Percentiles rank a stretch among this genome's conserved stretches.
Evolutionary conservation across 2,329 filamentous ascomycete genomes (phyloP).

Genomic region (Colletotrichum gigasporum): DNA sequence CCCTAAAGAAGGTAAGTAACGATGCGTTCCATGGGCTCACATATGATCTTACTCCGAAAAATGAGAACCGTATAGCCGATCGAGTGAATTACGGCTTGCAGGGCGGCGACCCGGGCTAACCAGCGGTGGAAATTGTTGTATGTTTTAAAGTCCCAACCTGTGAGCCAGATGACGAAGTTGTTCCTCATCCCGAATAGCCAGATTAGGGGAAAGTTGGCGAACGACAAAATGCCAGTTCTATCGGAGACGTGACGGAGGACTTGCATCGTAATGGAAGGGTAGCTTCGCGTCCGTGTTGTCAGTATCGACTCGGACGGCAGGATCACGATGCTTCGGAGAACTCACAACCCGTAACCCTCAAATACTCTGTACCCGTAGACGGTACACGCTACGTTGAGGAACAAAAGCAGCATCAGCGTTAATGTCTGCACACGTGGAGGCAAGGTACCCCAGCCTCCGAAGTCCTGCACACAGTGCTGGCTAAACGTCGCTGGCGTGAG

Average conservation of each 20-base stretch:
- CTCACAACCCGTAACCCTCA: not conserved
- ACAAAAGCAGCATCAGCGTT: not conserved
- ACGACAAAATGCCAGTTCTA: slow-evolving; percentile 70
- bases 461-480: not conserved
- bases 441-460: not conserved
- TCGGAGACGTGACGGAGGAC: slow-evolving; percentile 72
- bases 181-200: slow-evolving; percentile 76
- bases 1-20: slow-evolving; percentile 37
- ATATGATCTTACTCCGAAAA: slow-evolving; percentile 40
- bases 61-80: slow-evolving; percentile 64
- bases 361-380: not conserved
- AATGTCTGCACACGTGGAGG: not conserved
- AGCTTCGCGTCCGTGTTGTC: not conserved
- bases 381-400: not conserved
- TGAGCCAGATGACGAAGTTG: slow-evolving; percentile 72
- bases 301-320: not conserved
- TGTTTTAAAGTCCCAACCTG: slow-evolving; percentile 74
- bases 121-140: slow-evolving; percentile 76
- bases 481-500: not conserved
- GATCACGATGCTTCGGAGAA: not conserved
- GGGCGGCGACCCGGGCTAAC: slow-evolving; percentile 68
- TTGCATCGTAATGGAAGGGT: no score
- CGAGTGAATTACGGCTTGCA: slow-evolving; percentile 71
- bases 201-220: slow-evolving; percentile 70
- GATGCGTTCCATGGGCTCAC: not conserved